Conservation (phyloP, 2,329 filamentous ascomycete species). For the Dothiorella sarmentorum region DNA sequence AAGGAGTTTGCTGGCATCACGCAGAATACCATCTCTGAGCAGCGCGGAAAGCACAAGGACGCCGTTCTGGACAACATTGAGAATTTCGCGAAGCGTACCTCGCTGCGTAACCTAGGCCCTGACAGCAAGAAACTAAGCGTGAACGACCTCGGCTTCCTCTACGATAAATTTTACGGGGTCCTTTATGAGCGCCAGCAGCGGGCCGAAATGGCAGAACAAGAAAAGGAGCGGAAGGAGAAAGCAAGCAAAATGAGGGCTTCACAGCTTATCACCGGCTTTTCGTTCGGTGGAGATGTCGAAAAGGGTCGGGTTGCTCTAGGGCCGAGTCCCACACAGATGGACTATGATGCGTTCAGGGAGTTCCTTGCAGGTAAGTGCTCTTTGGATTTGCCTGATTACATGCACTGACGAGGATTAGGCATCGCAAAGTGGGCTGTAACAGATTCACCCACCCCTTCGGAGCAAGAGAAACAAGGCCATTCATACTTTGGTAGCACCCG, state of each 20-base stretch:
- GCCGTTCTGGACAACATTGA: conserved; percentile 94
- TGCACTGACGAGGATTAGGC: conserved; percentile 38
- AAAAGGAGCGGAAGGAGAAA: conserved; percentile 66
- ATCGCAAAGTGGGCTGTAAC: conserved; percentile 92
- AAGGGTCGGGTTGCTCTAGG: conserved; percentile 85
- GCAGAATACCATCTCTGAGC: conserved; percentile 83
- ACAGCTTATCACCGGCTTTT: conserved; percentile 47
- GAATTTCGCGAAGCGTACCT: conserved; percentile 93
- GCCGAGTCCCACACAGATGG: conserved; percentile 88
- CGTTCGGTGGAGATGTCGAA: conserved; percentile 58
- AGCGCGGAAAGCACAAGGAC: conserved; percentile 89
- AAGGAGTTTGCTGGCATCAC: conserved; percentile 97
- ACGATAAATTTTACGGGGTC: conserved; percentile 90
- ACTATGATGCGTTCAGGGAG: conserved; percentile 93
- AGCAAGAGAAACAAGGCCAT: conserved; percentile 51
- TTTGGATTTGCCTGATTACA: background rate
- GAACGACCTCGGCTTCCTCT: conserved; percentile 84
- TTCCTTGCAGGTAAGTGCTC: conserved; percentile 64
- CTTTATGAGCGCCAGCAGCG: conserved; percentile 89
- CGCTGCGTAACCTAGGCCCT: conserved; percentile 89
- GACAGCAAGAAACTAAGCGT: conserved; percentile 87
- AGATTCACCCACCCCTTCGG: conserved; percentile 67
- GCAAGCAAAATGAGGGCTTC: conserved; percentile 55
- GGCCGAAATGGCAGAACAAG: conserved; percentile 64
- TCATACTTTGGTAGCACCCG: conserved; percentile 54